These are phyloP conservation scores for Suhomyces ambrosiae DNA, from an alignment of 1,139 yeast species.

Conservation along the genomic window DNA sequence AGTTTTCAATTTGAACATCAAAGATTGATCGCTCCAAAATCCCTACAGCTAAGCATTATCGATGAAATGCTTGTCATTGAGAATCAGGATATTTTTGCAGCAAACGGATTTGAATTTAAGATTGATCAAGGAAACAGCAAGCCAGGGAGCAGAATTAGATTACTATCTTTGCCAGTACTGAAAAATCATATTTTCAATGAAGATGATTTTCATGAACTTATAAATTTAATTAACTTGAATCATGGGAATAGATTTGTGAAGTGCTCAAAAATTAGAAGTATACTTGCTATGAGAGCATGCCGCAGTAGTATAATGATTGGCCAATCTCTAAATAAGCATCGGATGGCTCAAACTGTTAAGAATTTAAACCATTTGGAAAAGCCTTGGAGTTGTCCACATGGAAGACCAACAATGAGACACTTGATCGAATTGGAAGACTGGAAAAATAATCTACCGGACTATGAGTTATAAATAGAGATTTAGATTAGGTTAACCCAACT, in stretches of 20 bases:
- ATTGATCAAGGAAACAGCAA: constrained; percentile 44
- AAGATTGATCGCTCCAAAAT: constrained; percentile 66
- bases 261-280: constrained; percentile 76
- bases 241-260: constrained; percentile 45
- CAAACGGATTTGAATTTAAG: constrained; percentile 73
- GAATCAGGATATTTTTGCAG: constrained; percentile 54
- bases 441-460: constrained; percentile 24
- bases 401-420: constrained; percentile 95
- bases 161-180: constrained; percentile 72
- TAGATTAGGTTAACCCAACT: too few relatives aligned
- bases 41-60: constrained; percentile 66
- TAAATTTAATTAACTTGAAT: constrained; percentile 53
- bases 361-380: constrained; percentile 74
- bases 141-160: constrained; percentile 55
- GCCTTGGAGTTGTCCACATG: constrained; percentile 99
- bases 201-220: constrained; percentile 74
- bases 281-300: constrained; percentile 95
- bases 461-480: constrained; percentile 11
- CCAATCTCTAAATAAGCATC: constrained; percentile 53
- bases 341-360: constrained; percentile 69
- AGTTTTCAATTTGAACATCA: constrained; percentile 59
- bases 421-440: constrained; percentile 61
- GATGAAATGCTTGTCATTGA: constrained; percentile 76
- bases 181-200: constrained; percentile 66
- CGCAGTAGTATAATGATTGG: constrained; percentile 95